Conservation (phyloP, 2,329 filamentous ascomycete genomes). For the Leptodontidium sp. region DNA sequence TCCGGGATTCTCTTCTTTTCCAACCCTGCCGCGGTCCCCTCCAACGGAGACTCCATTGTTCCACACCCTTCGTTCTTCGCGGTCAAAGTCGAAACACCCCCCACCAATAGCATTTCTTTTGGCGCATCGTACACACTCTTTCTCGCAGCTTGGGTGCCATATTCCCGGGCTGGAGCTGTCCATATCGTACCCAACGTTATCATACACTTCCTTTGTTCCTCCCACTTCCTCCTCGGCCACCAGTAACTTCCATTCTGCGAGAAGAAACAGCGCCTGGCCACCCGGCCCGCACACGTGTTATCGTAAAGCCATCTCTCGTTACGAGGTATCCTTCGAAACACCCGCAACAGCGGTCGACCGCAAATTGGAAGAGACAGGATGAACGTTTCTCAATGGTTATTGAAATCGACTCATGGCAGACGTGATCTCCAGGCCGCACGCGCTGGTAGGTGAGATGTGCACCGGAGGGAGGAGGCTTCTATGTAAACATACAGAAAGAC, state of each 20-base stretch:
- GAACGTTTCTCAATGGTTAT: slow-evolving; percentile 47
- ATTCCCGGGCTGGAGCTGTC: slow-evolving; percentile 1
- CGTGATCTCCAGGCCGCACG: slow-evolving; percentile 43
- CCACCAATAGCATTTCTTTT: not conserved
- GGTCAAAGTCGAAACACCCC: not conserved
- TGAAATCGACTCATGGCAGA: slow-evolving; percentile 45
- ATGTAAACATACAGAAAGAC: slow-evolving; percentile 31
- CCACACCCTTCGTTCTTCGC: not conserved
- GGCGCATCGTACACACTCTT: not conserved
- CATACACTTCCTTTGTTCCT: slow-evolving; percentile 7
- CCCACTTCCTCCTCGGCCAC: slow-evolving; percentile 41
- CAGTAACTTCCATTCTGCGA: slow-evolving; percentile 39
- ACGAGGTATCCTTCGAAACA: slow-evolving; percentile 53
- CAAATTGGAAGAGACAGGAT: slow-evolving; percentile 54
- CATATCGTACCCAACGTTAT: not conserved
- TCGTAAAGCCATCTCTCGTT: slow-evolving; percentile 51
- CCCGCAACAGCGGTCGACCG: slow-evolving; percentile 53
- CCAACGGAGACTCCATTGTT: not conserved
- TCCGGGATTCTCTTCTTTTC: not conserved
- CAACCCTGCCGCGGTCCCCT: too few relatives aligned
- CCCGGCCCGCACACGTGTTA: slow-evolving; percentile 53
- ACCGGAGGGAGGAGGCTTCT: slow-evolving; percentile 18
- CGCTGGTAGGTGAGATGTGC: slow-evolving; percentile 25
- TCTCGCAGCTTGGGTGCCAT: slow-evolving; percentile 23
- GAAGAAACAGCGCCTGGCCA: slow-evolving; percentile 46